Conservation (phyloP, 495 filamentous ascomycete genomes). For the Penicillium paradoxum region DNA sequence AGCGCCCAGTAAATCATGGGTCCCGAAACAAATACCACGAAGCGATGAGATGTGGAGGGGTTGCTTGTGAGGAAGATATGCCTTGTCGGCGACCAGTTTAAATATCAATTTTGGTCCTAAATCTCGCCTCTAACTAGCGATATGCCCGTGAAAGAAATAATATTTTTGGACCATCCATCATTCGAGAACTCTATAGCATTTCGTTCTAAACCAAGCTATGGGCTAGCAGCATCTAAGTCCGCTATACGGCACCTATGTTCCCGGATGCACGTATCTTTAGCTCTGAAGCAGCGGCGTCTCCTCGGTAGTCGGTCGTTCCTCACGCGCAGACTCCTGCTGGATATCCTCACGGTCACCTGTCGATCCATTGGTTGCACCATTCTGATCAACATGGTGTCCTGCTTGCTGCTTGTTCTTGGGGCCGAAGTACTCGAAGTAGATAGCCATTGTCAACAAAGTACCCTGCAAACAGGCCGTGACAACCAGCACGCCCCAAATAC, state of each 20-base stretch:
- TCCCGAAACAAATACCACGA: slow-evolving; percentile 14
- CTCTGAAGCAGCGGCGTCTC: slow-evolving; percentile 43
- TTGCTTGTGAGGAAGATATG: slow-evolving; percentile 1
- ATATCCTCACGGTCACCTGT: slow-evolving; percentile 8
- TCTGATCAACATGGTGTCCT: slow-evolving; percentile 28
- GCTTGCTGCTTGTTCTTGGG: slow-evolving; percentile 31
- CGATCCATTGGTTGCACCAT: slow-evolving; percentile 33
- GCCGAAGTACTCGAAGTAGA: slow-evolving; percentile 65
- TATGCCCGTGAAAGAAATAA: slow-evolving; percentile 3
- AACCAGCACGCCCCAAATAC: slow-evolving; percentile 85
- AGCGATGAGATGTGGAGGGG: slow-evolving; percentile 13
- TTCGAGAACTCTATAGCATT: slow-evolving; percentile 1
- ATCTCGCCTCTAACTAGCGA: neutral
- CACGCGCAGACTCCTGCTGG: slow-evolving; percentile 20
- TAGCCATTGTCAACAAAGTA: slow-evolving; percentile 69
- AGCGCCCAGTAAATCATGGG: slow-evolving; percentile 16
- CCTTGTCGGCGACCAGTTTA: slow-evolving; percentile 2
- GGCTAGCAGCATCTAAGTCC: neutral
- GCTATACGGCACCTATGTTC: neutral
- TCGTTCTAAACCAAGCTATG: slow-evolving; percentile 7
- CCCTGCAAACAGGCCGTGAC: slow-evolving; percentile 86
- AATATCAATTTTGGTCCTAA: slow-evolving; percentile 1
- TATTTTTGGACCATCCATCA: neutral
- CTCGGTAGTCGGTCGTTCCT: slow-evolving; percentile 37
- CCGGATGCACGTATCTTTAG: slow-evolving; percentile 11